Evolutionary conservation across 257 asterid species (phyloP).

Genomic region (Forsythia viridissima): DNA sequence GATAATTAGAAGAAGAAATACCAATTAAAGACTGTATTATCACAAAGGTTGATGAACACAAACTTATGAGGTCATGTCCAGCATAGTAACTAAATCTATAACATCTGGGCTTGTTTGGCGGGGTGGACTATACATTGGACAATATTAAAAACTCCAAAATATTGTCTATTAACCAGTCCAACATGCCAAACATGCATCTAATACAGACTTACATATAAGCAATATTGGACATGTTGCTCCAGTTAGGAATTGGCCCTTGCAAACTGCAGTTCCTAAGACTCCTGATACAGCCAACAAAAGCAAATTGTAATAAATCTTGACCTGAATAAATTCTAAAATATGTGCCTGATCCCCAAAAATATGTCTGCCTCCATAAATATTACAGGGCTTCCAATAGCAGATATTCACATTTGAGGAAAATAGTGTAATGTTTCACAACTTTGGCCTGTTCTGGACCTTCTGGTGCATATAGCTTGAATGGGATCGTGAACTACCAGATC

Average conservation of each 20-base stretch:
- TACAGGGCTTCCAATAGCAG: background rate
- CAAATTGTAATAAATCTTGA: background rate
- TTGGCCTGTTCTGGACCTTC: background rate
- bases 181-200: background rate
- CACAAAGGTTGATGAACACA: background rate
- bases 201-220: conserved; percentile 72
- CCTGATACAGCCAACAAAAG: conserved; percentile 52
- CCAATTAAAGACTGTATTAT: background rate
- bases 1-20: conserved; percentile 22
- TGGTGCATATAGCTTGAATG: background rate
- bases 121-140: background rate
- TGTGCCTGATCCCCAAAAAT: background rate
- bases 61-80: background rate
- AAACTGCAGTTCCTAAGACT: conserved; percentile 96
- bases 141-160: background rate
- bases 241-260: conserved; percentile 79
- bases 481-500: background rate
- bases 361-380: background rate
- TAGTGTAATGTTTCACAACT: background rate
- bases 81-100: background rate
- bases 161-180: background rate
- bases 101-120: background rate
- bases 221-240: conserved; percentile 63
- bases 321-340: background rate
- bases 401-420: background rate